These are phyloP conservation scores for Eucalyptus pauciflora DNA, from an alignment of 345 rosid genomes.

Conservation along the genomic window DNA sequence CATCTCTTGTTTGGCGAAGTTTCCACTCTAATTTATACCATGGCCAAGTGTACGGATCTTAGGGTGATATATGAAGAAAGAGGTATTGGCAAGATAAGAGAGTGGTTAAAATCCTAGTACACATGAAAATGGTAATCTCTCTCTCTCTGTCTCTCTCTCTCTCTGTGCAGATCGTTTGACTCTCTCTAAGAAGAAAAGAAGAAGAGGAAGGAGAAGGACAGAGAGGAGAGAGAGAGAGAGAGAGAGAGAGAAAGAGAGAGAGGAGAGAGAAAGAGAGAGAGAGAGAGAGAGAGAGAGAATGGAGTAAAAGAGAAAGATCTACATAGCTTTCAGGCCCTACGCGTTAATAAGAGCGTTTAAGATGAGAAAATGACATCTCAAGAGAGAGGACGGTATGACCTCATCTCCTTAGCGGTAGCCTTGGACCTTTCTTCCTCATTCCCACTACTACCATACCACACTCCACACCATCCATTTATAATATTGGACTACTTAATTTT, in stretches of 20 bases:
- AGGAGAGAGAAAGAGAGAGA: background rate
- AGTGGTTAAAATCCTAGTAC: background rate
- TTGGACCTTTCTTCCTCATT: conserved; percentile 32
- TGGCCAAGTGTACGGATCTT: background rate
- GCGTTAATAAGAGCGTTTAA: conserved; percentile 12
- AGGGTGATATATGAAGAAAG: background rate
- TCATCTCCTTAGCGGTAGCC: conserved; percentile 4
- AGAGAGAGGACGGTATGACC: conserved; percentile 33
- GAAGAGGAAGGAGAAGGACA: background rate
- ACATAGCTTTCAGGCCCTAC: background rate
- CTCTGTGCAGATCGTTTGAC: background rate
- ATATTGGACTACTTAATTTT: background rate
- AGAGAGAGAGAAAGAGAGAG: background rate
- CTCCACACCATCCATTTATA: background rate
- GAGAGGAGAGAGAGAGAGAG: background rate
- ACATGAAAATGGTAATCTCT: background rate
- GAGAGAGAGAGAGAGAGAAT: background rate
- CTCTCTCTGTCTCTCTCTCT: background rate
- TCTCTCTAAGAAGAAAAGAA: background rate
- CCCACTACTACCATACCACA: background rate
- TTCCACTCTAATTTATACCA: background rate
- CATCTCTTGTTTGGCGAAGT: background rate
- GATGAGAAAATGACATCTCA: conserved; percentile 67
- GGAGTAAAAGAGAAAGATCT: background rate
- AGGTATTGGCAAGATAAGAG: background rate